These are phyloP conservation scores for Acidiella bohemica DNA, from an alignment of 495 filamentous ascomycete species.

Conservation along the genomic window DNA sequence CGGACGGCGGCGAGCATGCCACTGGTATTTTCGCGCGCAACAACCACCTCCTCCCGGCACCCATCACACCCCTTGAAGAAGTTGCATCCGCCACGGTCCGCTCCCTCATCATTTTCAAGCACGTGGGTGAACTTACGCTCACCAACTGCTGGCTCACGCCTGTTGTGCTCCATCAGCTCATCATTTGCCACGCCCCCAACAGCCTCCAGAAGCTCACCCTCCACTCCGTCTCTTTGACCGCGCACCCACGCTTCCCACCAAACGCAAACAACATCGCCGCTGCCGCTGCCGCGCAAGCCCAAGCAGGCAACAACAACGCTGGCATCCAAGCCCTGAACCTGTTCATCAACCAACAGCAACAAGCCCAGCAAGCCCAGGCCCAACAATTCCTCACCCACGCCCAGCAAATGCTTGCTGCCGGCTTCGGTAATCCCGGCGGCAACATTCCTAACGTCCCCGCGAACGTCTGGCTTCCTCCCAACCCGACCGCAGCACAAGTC, in stretches of 20 bases:
- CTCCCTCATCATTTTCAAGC: constrained; percentile 18
- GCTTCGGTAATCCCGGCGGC: no score
- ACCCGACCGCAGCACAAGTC: no score
- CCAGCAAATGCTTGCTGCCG: no score
- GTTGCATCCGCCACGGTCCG: background rate
- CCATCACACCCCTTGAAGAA: constrained; percentile 23
- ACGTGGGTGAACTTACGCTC: constrained; percentile 25
- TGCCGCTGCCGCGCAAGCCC: background rate
- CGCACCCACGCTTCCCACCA: constrained; percentile 14
- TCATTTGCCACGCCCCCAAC: constrained; percentile 16
- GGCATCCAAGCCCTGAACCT: no score
- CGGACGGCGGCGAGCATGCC: constrained; percentile 44
- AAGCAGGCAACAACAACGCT: background rate
- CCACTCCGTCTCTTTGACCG: constrained; percentile 27
- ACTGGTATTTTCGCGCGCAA: constrained; percentile 39
- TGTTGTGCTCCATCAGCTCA: constrained; percentile 16
- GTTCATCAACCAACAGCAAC: no score
- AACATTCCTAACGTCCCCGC: no score
- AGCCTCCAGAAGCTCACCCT: constrained; percentile 21
- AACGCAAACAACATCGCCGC: background rate
- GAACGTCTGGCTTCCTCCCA: no score
- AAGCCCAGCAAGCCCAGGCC: no score
- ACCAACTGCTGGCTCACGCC: constrained; percentile 30
- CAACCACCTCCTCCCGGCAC: constrained; percentile 39
- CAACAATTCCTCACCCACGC: no score